phyloP scores from a whole-genome alignment of 257 asterid species.

The Rubia yunnanensis region DNA sequence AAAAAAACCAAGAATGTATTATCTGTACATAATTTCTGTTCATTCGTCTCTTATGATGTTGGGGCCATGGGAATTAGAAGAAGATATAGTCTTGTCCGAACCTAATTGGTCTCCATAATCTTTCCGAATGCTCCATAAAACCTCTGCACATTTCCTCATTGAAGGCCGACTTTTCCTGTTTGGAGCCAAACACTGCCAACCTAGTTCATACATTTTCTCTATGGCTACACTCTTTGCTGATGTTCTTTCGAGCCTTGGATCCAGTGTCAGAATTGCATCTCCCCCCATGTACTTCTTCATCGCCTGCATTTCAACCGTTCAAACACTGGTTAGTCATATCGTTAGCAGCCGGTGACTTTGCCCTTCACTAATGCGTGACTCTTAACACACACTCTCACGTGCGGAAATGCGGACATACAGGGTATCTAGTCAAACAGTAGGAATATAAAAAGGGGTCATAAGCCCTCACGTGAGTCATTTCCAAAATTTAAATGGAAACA shows the following conservation, averaged over 20 bases:
- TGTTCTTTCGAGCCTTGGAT: slow-evolving; percentile 63
- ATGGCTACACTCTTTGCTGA: slow-evolving; percentile 48
- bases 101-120: slow-evolving; percentile 46
- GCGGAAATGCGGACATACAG: no score
- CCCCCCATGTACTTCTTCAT: slow-evolving; percentile 61
- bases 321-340: not conserved
- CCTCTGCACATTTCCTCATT: slow-evolving; percentile 80
- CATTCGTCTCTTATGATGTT: slow-evolving; percentile 18
- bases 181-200: slow-evolving; percentile 73
- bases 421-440: no score
- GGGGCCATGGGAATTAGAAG: slow-evolving; percentile 1
- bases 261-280: slow-evolving; percentile 66
- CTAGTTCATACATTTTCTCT: slow-evolving; percentile 64
- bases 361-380: no score
- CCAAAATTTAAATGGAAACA: no score
- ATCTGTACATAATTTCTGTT: not conserved
- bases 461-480: no score
- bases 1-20: no score
- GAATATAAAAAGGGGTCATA: no score
- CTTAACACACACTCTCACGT: no score
- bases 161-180: slow-evolving; percentile 59
- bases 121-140: slow-evolving; percentile 82
- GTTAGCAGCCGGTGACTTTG: no score
- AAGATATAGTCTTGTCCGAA: slow-evolving; percentile 13
- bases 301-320: slow-evolving; percentile 43